Evolutionary conservation across 2,329 filamentous ascomycete species (phyloP).

Genomic region (Penicillium sp.): DNA sequence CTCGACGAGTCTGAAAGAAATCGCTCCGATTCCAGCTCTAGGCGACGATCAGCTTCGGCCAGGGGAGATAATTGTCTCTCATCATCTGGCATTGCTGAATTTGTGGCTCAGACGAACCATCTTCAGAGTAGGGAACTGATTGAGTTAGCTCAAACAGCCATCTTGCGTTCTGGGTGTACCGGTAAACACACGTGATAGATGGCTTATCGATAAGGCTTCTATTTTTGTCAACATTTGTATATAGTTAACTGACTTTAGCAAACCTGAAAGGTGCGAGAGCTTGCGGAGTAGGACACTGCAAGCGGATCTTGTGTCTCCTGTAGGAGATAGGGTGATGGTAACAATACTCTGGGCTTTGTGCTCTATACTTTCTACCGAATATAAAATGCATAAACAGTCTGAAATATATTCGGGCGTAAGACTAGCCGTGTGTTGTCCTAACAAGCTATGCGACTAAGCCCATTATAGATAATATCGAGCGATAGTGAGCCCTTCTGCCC

Average conservation of each 20-base stretch:
- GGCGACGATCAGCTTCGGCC: constrained; percentile 35
- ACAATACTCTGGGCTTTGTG: too few species aligned
- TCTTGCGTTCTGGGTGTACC: constrained; percentile 13
- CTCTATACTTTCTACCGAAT: too few species aligned
- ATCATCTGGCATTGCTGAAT: constrained; percentile 49
- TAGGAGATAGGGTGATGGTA: too few species aligned
- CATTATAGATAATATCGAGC: too few species aligned
- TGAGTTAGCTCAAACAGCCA: constrained; percentile 30
- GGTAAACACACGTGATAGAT: constrained; percentile 22
- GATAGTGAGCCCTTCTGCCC: too few species aligned
- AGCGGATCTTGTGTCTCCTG: too few species aligned
- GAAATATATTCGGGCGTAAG: too few species aligned
- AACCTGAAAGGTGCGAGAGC: not conserved
- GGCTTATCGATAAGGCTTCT: constrained; percentile 30
- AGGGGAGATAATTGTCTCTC: constrained; percentile 41
- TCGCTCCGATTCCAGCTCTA: constrained; percentile 38
- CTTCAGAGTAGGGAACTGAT: constrained; percentile 19
- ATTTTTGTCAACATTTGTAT: not conserved
- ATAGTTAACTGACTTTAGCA: not conserved
- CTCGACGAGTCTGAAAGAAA: constrained; percentile 38
- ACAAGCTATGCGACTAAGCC: too few species aligned
- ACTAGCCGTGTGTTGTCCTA: too few species aligned
- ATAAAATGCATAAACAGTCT: too few species aligned
- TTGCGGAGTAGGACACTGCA: too few species aligned
- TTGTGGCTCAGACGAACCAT: constrained; percentile 27